phyloP scores from a whole-genome alignment of 2,329 filamentous ascomycete species.

The Beauveria scarabaeidicola region DNA sequence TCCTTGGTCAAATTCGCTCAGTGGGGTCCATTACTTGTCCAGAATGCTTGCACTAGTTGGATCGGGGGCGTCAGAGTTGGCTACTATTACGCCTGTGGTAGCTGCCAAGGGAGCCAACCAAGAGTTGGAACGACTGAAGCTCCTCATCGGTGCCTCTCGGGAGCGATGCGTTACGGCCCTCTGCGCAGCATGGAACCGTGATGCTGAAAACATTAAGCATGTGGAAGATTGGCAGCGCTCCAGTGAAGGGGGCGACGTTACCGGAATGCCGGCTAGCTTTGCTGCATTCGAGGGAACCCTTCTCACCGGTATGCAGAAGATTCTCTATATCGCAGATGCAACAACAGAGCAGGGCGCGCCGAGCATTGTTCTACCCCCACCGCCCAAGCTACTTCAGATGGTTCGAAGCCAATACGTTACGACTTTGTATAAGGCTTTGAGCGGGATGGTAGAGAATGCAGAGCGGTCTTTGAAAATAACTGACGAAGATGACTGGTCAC shows the following conservation, averaged over 20 bases:
- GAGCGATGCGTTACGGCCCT: constrained; percentile 81
- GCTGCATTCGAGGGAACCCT: constrained; percentile 76
- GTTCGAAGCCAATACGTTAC: constrained; percentile 88
- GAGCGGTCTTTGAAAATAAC: constrained; percentile 62
- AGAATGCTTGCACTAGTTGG: constrained; percentile 76
- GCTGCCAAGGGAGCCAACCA: constrained; percentile 36
- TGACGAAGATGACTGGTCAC: constrained; percentile 55
- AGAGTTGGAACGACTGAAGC: constrained; percentile 63
- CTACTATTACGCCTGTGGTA: constrained; percentile 59
- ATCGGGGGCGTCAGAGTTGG: constrained; percentile 80
- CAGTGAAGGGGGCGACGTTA: constrained; percentile 74
- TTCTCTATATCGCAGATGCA: constrained; percentile 84
- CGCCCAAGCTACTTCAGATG: constrained; percentile 80
- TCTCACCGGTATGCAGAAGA: constrained; percentile 83
- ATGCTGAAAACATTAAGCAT: constrained; percentile 85
- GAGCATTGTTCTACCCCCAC: constrained; percentile 76
- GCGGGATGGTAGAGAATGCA: constrained; percentile 94
- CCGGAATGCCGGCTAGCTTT: constrained; percentile 83
- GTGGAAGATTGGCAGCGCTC: constrained; percentile 91
- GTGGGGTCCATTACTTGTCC: constrained; percentile 82
- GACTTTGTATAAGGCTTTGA: constrained; percentile 86
- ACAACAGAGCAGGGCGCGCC: constrained; percentile 63
- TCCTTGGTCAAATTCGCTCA: constrained; percentile 82
- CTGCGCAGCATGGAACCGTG: constrained; percentile 85
- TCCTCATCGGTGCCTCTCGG: constrained; percentile 66